phyloP scores from a whole-genome alignment of 2,329 filamentous ascomycete species.

The Diplocarpon mali region DNA sequence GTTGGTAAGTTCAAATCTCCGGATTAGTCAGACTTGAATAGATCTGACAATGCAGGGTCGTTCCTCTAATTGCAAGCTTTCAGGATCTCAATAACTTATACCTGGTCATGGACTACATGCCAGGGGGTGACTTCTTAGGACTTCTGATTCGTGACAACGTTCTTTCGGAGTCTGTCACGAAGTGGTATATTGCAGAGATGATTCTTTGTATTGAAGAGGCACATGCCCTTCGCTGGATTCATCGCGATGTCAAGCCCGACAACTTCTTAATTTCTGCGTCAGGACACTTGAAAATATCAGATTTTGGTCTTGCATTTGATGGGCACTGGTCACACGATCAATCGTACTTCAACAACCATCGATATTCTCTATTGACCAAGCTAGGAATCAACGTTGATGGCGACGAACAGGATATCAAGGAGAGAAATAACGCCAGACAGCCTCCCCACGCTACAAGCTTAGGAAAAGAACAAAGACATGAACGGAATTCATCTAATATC shows the following conservation, averaged over 20 bases:
- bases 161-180: constrained; percentile 65
- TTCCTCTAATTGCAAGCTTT: constrained; percentile 79
- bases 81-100: constrained; percentile 79
- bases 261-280: constrained; percentile 87
- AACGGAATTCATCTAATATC: constrained; percentile 25
- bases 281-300: constrained; percentile 88
- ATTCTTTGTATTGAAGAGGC: constrained; percentile 88
- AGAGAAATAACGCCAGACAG: constrained; percentile 38
- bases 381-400: constrained; percentile 64
- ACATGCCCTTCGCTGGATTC: constrained; percentile 80
- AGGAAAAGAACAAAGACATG: constrained; percentile 29
- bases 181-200: constrained; percentile 93
- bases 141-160: constrained; percentile 77
- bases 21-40: neutral
- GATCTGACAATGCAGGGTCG: constrained; percentile 45
- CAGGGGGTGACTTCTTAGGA: constrained; percentile 87
- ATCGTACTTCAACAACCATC: constrained; percentile 72
- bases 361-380: constrained; percentile 67
- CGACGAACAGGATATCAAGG: constrained; percentile 51
- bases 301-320: constrained; percentile 92
- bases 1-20: constrained; percentile 43
- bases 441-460: constrained; percentile 28
- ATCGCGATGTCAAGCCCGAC: constrained; percentile 93
- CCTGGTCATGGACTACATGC: constrained; percentile 97
- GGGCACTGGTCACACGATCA: constrained; percentile 92